Conservation (phyloP, 805 yeast species). For the Tetrapisispora taiwanensis region DNA sequence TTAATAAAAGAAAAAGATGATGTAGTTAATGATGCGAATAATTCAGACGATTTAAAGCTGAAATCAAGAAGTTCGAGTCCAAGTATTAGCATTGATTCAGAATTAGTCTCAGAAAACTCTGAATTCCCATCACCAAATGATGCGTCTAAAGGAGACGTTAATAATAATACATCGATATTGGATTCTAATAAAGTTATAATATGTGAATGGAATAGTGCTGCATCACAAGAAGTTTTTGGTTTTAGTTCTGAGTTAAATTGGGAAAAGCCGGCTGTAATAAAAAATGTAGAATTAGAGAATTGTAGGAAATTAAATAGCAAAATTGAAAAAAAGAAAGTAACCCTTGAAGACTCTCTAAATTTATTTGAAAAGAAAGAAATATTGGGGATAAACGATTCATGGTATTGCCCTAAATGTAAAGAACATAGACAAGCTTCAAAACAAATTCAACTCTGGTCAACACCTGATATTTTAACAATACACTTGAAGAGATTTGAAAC, state of each 20-base stretch:
- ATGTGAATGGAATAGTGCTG: slow-evolving; percentile 55
- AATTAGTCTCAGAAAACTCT: slow-evolving; percentile 1
- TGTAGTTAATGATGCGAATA: neutral
- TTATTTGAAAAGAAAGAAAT: slow-evolving; percentile 74
- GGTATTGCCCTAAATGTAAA: slow-evolving; percentile 89
- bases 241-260: slow-evolving; percentile 46
- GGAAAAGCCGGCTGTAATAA: slow-evolving; percentile 40
- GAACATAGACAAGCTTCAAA: slow-evolving; percentile 87
- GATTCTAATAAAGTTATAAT: slow-evolving; percentile 32
- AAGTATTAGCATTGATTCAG: neutral
- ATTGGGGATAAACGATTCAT: slow-evolving; percentile 76
- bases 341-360: slow-evolving; percentile 64
- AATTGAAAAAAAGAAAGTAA: slow-evolving; percentile 33
- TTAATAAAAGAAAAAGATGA: neutral
- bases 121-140: neutral
- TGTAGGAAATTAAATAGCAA: slow-evolving; percentile 28
- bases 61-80: neutral
- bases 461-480: slow-evolving; percentile 81
- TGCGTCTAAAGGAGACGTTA: neutral
- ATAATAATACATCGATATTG: neutral
- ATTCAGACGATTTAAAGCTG: neutral
- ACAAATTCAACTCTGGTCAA: slow-evolving; percentile 80
- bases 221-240: slow-evolving; percentile 44
- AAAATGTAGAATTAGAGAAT: slow-evolving; percentile 47
- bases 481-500: slow-evolving; percentile 87